Conservation (phyloP, 2,329 filamentous ascomycete genomes). For the Periconia macrospinosa region DNA sequence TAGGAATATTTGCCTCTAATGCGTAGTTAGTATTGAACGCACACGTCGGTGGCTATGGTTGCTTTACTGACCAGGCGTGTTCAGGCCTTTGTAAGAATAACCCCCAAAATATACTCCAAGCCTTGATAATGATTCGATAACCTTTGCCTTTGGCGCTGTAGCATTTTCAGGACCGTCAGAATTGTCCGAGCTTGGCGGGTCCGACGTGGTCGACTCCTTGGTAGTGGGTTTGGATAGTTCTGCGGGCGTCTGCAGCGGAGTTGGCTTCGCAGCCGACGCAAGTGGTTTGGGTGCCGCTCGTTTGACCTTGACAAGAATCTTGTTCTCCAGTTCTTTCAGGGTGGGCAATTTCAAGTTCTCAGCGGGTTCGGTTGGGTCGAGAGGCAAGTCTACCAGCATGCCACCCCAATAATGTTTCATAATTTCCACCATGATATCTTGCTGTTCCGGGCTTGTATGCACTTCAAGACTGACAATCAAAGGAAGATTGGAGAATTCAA, state of each 20-base stretch:
- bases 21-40: not conserved
- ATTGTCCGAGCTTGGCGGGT: slow-evolving; percentile 19
- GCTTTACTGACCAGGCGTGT: slow-evolving; percentile 59
- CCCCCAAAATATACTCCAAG: slow-evolving; percentile 86
- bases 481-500: slow-evolving; percentile 72
- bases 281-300: slow-evolving; percentile 43
- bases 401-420: slow-evolving; percentile 87
- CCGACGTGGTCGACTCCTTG: slow-evolving; percentile 24
- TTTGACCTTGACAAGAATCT: slow-evolving; percentile 67
- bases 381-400: slow-evolving; percentile 67
- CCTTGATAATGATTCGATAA: slow-evolving; percentile 71
- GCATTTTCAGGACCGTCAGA: slow-evolving; percentile 48
- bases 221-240: slow-evolving; percentile 26
- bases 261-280: slow-evolving; percentile 26
- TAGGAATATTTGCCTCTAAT: slow-evolving; percentile 54
- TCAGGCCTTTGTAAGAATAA: slow-evolving; percentile 75
- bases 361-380: slow-evolving; percentile 33
- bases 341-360: slow-evolving; percentile 66
- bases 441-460: slow-evolving; percentile 79
- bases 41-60: too few species aligned
- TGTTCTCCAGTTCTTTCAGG: slow-evolving; percentile 68
- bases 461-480: slow-evolving; percentile 93
- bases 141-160: slow-evolving; percentile 57
- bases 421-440: slow-evolving; percentile 89
- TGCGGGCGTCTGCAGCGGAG: slow-evolving; percentile 31